These are phyloP conservation scores for Talaromyces nanjingensis DNA, from an alignment of 495 filamentous ascomycete genomes.

Conservation along the genomic window DNA sequence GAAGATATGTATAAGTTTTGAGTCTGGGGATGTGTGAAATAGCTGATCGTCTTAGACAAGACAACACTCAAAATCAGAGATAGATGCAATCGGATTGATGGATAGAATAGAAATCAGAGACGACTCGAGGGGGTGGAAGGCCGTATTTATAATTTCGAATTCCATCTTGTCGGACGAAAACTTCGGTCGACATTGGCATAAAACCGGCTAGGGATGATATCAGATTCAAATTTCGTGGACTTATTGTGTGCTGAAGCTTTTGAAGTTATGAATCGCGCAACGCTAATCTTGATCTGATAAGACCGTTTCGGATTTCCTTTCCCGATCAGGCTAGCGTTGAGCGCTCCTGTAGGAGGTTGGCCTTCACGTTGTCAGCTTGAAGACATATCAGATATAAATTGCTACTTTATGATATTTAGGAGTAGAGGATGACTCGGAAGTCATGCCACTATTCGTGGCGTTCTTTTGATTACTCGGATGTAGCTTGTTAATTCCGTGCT, in stretches of 20 bases:
- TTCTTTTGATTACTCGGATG: background rate
- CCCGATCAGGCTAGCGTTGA: background rate
- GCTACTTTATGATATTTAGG: background rate
- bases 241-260: background rate
- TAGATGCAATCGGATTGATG: background rate
- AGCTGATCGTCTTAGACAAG: background rate
- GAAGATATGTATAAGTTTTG: background rate
- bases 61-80: background rate
- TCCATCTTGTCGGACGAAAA: background rate
- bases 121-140: background rate
- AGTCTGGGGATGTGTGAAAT: background rate
- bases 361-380: background rate
- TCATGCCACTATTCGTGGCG: background rate
- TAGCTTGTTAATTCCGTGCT: background rate
- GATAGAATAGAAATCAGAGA: background rate
- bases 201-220: background rate
- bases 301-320: background rate
- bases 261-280: background rate
- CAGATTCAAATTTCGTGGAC: background rate
- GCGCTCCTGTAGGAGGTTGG: background rate
- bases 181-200: background rate
- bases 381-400: too few relatives aligned
- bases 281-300: background rate
- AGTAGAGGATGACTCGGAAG: background rate
- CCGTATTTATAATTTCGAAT: background rate